Conservation (phyloP, 2,329 filamentous ascomycete genomes). For the Aspergillus sp. region DNA sequence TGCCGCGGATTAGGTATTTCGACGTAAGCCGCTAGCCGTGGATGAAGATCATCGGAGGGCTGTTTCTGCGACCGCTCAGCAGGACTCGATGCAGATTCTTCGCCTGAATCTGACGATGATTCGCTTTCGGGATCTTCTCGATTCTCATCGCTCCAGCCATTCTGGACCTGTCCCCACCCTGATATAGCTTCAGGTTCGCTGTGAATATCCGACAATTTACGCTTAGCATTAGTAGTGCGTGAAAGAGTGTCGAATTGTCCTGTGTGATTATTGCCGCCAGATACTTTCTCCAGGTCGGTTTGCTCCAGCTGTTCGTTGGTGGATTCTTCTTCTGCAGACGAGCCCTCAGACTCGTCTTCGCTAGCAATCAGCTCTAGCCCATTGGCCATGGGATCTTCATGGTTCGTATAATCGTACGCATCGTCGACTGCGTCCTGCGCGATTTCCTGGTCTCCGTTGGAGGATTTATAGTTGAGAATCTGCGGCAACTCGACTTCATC, state of each 20-base stretch:
- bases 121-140: background rate
- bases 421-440: background rate
- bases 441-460: background rate
- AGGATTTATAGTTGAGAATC: background rate
- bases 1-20: background rate
- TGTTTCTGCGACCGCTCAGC: background rate
- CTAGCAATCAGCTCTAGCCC: constrained; percentile 6
- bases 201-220: too few species aligned
- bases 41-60: background rate
- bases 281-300: background rate
- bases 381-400: background rate
- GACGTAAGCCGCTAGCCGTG: background rate
- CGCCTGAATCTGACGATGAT: background rate
- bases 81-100: background rate
- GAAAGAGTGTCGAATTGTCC: background rate
- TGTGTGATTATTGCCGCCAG: background rate
- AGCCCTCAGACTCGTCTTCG: background rate
- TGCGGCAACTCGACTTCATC: background rate
- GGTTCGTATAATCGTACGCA: too few species aligned
- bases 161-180: too few species aligned
- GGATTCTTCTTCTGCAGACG: background rate
- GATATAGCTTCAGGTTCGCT: too few species aligned
- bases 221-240: background rate
- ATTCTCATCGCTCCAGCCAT: too few species aligned
- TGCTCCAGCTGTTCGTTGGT: background rate